phyloP scores from a whole-genome alignment of 768 basidiomycete species.

The Agrocybe praecox region DNA sequence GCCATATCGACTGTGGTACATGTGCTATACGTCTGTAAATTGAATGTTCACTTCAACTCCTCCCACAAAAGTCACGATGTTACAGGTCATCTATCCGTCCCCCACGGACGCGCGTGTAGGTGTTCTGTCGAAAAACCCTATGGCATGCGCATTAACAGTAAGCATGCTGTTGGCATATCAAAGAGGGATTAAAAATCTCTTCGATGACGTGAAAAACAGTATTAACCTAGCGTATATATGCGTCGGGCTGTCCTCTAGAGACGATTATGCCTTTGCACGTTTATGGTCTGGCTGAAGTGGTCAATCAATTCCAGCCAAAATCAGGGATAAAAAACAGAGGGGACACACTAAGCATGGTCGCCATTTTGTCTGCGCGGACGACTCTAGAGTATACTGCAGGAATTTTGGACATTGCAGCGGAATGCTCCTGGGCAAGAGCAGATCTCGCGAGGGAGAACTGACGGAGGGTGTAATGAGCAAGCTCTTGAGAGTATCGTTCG shows the following conservation, averaged over 20 bases:
- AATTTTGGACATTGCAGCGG: slow-evolving; percentile 36
- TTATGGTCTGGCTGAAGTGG: slow-evolving; percentile 1
- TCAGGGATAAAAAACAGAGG: background rate
- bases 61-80: too few species aligned
- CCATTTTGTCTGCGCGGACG: slow-evolving; percentile 21
- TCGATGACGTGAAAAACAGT: background rate
- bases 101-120: background rate
- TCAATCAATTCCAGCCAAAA: background rate
- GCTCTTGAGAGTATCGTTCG: slow-evolving; percentile 45
- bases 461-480: slow-evolving; percentile 49
- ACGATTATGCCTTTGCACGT: slow-evolving; percentile 2
- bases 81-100: too few species aligned
- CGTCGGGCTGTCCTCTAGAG: background rate
- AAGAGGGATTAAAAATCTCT: background rate
- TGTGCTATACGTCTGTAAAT: too few species aligned
- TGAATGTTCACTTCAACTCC: too few species aligned
- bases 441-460: slow-evolving; percentile 44
- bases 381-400: slow-evolving; percentile 35
- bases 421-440: slow-evolving; percentile 30
- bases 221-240: background rate
- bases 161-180: slow-evolving; percentile 15
- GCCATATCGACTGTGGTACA: too few species aligned
- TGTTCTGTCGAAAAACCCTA: slow-evolving; percentile 1
- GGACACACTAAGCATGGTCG: slow-evolving; percentile 9
- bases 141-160: slow-evolving; percentile 20